Evolutionary conservation across 192 early-diverging fungal genomes (phyloP), one percentile per base, ranked within the genome.

Genomic region (Coemansia guatemalensis): DNA sequence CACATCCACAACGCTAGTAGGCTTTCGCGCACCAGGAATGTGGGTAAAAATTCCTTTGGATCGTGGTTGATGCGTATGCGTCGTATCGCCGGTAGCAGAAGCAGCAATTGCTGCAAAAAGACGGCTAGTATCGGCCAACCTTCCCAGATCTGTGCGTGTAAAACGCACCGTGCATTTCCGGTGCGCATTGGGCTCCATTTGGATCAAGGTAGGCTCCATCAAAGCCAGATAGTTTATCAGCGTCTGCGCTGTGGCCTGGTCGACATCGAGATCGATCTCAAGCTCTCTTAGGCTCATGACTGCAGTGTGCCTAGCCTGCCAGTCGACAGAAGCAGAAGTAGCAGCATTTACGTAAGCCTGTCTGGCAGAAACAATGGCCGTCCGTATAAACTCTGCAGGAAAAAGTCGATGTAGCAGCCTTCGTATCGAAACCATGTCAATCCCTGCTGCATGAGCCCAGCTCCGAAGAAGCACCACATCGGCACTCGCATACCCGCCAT

Each of bases 151-250:
- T 1, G 75, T 69, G 24, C 75, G 75, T 21, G 59, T 65, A 30
- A 67, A 68, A 44, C 75, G 61, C 9, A 78, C 30, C 4, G 39
- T 23, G 35, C 75, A 78, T 48, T 44, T 68, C 55, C 75, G 75
- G 17, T 78, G 64, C 11, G 67, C 58, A 62, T 73, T 73, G 18
- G 69, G 70, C 63, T 73, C 66, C 6, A 56, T 11, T 22, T 26
- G 55, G 9, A 69, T 33, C 61, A 71, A 62, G n/a, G 24, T 64
- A 0, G 75, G 66, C 25, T 78, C 75, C 49, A 27, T 32, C 35
- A 78, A 25, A 1, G 67, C 75, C 3, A 78, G 75, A 30, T 73
- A 78, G 55, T 53, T 67, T n/a, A 78, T 57, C 4, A 78, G 66
- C 2, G 75, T 78, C 50, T 69, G 75, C 12, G 65, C 66, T 6